Base-by-base conservation (phyloP, 2,329 filamentous ascomycete genomes). In the Cyclaneusma minus region DNA sequence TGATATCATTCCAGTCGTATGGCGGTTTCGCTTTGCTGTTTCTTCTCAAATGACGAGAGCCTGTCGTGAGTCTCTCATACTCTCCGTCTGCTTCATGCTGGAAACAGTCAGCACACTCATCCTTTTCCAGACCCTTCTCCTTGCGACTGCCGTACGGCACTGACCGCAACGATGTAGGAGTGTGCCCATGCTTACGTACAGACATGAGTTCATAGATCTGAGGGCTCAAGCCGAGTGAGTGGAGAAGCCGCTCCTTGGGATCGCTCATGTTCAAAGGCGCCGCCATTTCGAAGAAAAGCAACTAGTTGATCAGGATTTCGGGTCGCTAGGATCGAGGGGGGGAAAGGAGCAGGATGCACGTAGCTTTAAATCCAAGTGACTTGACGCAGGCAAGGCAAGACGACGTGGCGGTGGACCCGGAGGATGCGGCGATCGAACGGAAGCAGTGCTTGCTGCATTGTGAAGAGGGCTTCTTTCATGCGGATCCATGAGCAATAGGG, bases 1-100 rank as follows among this genome's bases (percentile, higher is more conserved):
- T 28, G 13, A 48, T 43, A 22, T 48, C 44, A 31, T 38, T 44
- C 44, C 43, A 47, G 22, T 48, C 44, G 31, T 45, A 48, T 4
- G 44, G 44, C 9, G 44, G 37, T 9, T 35, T 36, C 3, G 35
- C 33, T 33, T 41, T 43, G 36, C 39, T 39, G 18, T 47, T 45
- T 18, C 35, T 31, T 31, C 45, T 48, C 7, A 48, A 29, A 23
- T 48, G 42, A 15, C 22, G 21, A 28, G 35, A 40, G 6, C 41
- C 35, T 11, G 37, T 36, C 6, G 41, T 47, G 14, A 48, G 31
- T 40, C 39, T 40, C 25, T 38, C 36, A 23, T 48, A 47, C 28
- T 42, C 34, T 6, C 11, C 21, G 28, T 47, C 42, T n/a, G 43
- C 36, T 29, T 48, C 44, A 32, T 45, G 47, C 44, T 48, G 25